These are phyloP conservation scores for Pseudofabraea citricarpa DNA, from an alignment of 2,329 filamentous ascomycete species.

Conservation along the genomic window DNA sequence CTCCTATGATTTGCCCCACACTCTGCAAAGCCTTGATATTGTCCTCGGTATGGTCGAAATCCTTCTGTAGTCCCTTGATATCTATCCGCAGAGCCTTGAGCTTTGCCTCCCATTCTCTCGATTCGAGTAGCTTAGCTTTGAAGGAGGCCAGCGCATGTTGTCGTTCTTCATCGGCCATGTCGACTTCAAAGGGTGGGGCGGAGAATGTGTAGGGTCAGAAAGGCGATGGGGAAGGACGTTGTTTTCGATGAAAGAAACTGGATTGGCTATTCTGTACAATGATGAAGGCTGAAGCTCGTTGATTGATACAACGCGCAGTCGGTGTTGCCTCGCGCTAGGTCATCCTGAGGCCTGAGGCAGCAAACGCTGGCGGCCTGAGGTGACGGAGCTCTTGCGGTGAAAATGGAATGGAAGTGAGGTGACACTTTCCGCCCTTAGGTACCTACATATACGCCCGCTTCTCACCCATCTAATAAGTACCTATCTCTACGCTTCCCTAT, in stretches of 20 bases:
- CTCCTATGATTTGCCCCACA: constrained; percentile 98
- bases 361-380: too few relatives aligned
- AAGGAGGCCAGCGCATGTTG: constrained; percentile 71
- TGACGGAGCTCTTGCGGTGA: too few relatives aligned
- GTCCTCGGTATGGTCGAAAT: constrained; percentile 95
- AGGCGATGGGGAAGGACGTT: background rate
- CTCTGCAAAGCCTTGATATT: constrained; percentile 99
- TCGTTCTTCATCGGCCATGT: constrained; percentile 45
- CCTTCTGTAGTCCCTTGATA: constrained; percentile 91
- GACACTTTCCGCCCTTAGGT: too few relatives aligned
- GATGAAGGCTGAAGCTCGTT: background rate
- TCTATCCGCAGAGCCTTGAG: constrained; percentile 90
- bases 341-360: too few relatives aligned
- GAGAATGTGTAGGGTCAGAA: background rate
- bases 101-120: constrained; percentile 98
- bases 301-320: background rate
- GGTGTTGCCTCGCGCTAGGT: background rate
- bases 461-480: too few relatives aligned
- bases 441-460: too few relatives aligned
- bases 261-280: too few relatives aligned
- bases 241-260: constrained; percentile 2
- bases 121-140: constrained; percentile 81
- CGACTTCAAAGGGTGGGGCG: constrained; percentile 3
- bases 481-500: too few relatives aligned
- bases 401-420: too few relatives aligned